These are phyloP conservation scores for Chlamydomonas asymmetrica DNA, from an alignment of 139 green algal species.

Conservation along the genomic window DNA sequence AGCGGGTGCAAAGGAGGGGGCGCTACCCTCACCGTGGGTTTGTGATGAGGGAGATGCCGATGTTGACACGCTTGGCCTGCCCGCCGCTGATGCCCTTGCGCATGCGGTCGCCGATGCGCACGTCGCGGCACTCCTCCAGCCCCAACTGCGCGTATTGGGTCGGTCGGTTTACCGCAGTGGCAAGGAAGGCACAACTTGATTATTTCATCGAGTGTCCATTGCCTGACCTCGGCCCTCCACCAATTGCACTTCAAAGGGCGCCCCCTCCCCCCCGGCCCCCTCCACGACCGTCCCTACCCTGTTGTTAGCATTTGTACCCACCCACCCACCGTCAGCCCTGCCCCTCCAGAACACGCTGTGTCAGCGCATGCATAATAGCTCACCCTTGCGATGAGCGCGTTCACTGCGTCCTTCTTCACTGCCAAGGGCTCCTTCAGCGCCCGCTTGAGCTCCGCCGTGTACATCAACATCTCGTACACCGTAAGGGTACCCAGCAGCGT, in stretches of 20 bases:
- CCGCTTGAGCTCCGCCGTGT: slow-evolving; percentile 70
- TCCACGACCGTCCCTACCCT: not conserved
- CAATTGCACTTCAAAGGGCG: no score
- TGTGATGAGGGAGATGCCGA: slow-evolving; percentile 60
- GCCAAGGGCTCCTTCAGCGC: slow-evolving; percentile 33
- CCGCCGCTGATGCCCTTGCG: slow-evolving; percentile 51
- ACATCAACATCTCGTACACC: slow-evolving; percentile 76
- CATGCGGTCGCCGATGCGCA: slow-evolving; percentile 36
- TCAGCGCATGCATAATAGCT: no score
- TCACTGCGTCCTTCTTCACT: slow-evolving; percentile 54
- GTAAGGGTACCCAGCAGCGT: slow-evolving; percentile 72
- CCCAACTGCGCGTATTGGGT: slow-evolving; percentile 27
- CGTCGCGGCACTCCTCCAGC: slow-evolving; percentile 17
- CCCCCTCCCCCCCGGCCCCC: no score
- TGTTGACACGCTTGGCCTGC: slow-evolving; percentile 60
- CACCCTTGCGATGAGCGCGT: no score
- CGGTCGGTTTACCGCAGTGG: not conserved
- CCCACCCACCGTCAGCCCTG: no score
- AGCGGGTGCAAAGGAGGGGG: no score
- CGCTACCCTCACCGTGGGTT: no score
- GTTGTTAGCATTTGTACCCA: no score
- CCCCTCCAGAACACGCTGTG: no score
- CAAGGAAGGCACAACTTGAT: not conserved
- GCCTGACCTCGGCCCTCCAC: no score
- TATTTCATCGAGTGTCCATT: no score